Conservation (phyloP, 768 basidiomycete genomes). For the Cystofilobasidium capitatum region DNA sequence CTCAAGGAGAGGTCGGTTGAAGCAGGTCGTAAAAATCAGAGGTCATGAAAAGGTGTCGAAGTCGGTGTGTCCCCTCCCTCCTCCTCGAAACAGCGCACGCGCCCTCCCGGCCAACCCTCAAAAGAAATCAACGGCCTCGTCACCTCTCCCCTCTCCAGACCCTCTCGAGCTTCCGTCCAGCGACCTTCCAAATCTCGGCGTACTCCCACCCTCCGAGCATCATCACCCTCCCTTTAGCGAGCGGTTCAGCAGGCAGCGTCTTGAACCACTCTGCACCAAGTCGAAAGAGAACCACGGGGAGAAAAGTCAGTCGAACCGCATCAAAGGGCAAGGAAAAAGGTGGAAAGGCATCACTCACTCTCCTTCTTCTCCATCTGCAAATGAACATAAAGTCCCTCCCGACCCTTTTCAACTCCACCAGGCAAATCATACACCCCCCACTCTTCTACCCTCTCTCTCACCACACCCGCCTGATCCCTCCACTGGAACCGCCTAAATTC, state of each 20-base stretch:
- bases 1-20: too few relatives aligned
- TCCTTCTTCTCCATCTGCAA: constrained; percentile 1
- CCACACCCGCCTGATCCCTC: background rate
- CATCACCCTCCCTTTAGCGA: constrained; percentile 1
- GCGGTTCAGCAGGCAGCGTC: background rate
- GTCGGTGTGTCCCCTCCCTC: too few relatives aligned
- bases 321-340: background rate
- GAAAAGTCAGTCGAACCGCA: background rate
- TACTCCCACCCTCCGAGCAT: background rate
- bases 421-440: constrained; percentile 12
- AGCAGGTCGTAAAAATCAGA: too few relatives aligned
- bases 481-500: constrained; percentile 10
- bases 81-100: too few relatives aligned
- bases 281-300: background rate
- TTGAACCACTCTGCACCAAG: constrained; percentile 17
- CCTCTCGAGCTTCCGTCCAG: background rate
- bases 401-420: background rate
- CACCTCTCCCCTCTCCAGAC: background rate
- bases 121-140: constrained; percentile 10
- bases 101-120: background rate
- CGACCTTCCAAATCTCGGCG: background rate
- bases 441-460: constrained; percentile 15
- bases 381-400: constrained; percentile 14
- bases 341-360: background rate
- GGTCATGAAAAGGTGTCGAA: too few relatives aligned